These are phyloP conservation scores for Sphaerulina musiva DNA, from an alignment of 2,329 filamentous ascomycete genomes.

Conservation along the genomic window DNA sequence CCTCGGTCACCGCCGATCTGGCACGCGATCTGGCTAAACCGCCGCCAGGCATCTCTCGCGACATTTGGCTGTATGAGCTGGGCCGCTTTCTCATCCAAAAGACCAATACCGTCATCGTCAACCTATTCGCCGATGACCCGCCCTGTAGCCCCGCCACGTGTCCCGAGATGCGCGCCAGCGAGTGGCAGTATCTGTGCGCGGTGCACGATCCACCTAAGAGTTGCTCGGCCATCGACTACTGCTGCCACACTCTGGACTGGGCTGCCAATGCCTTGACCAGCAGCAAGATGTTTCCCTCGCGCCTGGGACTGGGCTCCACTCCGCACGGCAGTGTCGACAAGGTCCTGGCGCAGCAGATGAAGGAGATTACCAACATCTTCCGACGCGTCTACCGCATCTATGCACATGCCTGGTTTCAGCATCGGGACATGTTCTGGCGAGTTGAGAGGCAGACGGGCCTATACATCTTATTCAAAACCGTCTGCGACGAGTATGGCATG, in stretches of 20 bases:
- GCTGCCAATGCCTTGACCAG: conserved; percentile 90
- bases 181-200: conserved; percentile 98
- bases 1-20: conserved; percentile 67
- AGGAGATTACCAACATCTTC: conserved; percentile 92
- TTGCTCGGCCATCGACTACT: conserved; percentile 98
- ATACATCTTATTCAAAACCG: conserved; percentile 94
- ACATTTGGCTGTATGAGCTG: conserved; percentile 95
- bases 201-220: conserved; percentile 95
- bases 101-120: conserved; percentile 85
- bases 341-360: conserved; percentile 53
- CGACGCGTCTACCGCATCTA: conserved; percentile 92
- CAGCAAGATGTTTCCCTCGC: conserved; percentile 88
- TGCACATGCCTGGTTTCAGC: conserved; percentile 97
- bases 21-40: conserved; percentile 71
- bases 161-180: conserved; percentile 95
- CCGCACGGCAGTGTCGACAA: conserved; percentile 29
- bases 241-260: conserved; percentile 97
- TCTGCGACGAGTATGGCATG: conserved; percentile 85
- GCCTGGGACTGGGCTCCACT: conserved; percentile 54
- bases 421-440: conserved; percentile 89
- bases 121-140: conserved; percentile 84
- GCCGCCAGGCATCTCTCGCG: conserved; percentile 73
- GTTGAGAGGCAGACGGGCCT: conserved; percentile 86
- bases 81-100: conserved; percentile 93
- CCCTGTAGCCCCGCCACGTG: conserved; percentile 85